Base-by-base conservation (phyloP, 2,329 filamentous ascomycete genomes). In the Epichloe bromicola region DNA sequence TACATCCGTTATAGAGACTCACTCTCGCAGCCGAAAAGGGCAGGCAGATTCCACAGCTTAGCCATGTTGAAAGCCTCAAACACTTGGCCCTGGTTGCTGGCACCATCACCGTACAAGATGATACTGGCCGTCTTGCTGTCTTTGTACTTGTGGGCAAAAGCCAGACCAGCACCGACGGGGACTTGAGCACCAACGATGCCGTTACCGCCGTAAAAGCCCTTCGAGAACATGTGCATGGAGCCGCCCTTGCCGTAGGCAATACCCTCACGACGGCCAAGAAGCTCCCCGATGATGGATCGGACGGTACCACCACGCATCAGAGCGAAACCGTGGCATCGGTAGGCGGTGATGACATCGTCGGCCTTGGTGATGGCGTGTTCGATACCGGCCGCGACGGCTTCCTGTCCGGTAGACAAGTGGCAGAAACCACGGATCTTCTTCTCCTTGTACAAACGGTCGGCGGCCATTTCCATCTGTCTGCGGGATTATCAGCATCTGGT, bases 51-150 rank as follows among this genome's bases (percentile, higher is more conserved):
- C 93, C 93, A 98, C 60, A 98, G 83, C 81, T 97, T 97, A 57
- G 93, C 93, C 93, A 98, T 98, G 84, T 98, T 98, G 82, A 94
- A 98, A 56, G 93, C 90, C 79, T 98, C 93, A 65, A 98, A 98
- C 62, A 98, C 93, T 74, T 98, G 93, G 58, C 93, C 93, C 78
- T 98, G 93, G 79, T 98, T 98, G 78, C 85, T 88, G 59, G 93
- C 93, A 78, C 93, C 93, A 64, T 98, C 93, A 77, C 93, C 93
- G 73, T 98, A 98, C 53, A 98, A 80, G 58, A 91, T 82, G 60
- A 98, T 79, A 57, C 85, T 86, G 57, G 88, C 85, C 67, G 88
- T 91, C 75, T 89, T 85, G 75, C 85, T 83, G 65, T 79, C 82
- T 65, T 82, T 82, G 78, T 98, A 98, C 76, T 96, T 85, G 76